A percentile compares a stretch with the other conserved stretches of the same genome.
Conservation (phyloP, 257 asterid species). For the Cinchona pubescens region DNA sequence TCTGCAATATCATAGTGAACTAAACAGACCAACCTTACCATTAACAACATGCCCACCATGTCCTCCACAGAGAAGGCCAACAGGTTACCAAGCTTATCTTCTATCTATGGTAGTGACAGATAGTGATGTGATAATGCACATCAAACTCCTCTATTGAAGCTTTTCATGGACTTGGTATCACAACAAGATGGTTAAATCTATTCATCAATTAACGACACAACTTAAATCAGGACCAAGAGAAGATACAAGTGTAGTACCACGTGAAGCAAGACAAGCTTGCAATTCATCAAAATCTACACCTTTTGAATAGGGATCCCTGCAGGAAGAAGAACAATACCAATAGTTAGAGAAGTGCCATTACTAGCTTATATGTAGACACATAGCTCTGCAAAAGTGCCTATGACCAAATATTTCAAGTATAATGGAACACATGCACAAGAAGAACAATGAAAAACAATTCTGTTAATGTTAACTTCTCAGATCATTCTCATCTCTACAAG, state of each 20-base stretch:
- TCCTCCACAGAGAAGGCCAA: not conserved
- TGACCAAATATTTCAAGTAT: not conserved
- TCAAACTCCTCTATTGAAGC: not conserved
- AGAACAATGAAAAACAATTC: not conserved
- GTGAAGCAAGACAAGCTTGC: slow-evolving; percentile 69
- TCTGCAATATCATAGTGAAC: not conserved
- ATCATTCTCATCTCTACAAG: not conserved
- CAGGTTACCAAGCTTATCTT: not conserved
- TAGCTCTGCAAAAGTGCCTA: not conserved
- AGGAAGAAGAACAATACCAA: slow-evolving; percentile 14
- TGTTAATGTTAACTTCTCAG: not conserved
- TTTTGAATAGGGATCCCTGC: slow-evolving; percentile 76
- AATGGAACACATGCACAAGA: not conserved
- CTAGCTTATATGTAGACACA: not conserved
- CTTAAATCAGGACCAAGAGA: slow-evolving; percentile 9
- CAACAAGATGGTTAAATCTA: not conserved
- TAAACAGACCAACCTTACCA: not conserved
- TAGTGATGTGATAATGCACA: not conserved
- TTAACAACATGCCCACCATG: not conserved
- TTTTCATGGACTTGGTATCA: not conserved
- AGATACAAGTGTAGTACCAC: slow-evolving; percentile 43
- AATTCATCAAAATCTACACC: slow-evolving; percentile 57
- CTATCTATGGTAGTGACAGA: not conserved
- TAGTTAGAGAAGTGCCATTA: not conserved
- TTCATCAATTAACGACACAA: not conserved